Percentiles rank a stretch among this genome's conserved stretches.
These are phyloP conservation scores for Chlamydomonas eustigma DNA, from an alignment of 139 green algal genomes.

Conservation along the genomic window DNA sequence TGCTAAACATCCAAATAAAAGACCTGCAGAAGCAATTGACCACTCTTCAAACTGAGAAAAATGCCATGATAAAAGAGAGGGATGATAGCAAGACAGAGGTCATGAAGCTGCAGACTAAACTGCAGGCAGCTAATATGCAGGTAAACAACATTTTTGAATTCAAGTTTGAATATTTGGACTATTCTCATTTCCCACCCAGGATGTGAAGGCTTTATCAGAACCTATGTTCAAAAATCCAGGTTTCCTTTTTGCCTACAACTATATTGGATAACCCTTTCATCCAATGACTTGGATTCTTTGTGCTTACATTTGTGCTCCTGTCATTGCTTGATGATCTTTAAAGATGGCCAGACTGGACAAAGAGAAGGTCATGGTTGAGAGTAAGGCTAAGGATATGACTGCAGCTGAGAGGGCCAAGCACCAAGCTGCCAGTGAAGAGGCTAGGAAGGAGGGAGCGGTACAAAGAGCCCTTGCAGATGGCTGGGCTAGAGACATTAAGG, in stretches of 20 bases:
- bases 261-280: no score
- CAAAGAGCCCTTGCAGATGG: constrained; percentile 31
- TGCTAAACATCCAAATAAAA: constrained; percentile 11
- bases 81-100: constrained; percentile 11
- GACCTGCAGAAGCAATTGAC: constrained; percentile 3
- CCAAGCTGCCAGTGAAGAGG: constrained; percentile 20
- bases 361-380: not conserved
- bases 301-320: no score
- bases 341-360: constrained; percentile 9
- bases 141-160: no score
- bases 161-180: no score
- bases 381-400: not conserved
- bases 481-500: constrained; percentile 29
- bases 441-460: constrained; percentile 23
- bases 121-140: constrained; percentile 5
- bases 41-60: constrained; percentile 2
- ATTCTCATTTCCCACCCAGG: no score
- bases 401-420: constrained; percentile 18
- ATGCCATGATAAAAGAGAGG: not conserved
- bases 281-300: no score
- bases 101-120: not conserved
- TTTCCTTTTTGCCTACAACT: no score
- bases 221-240: no score
- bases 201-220: no score
- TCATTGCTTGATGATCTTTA: not conserved